Evolutionary conservation across 2,329 filamentous ascomycete genomes (phyloP).

Genomic region (Epichloe uncinata): DNA sequence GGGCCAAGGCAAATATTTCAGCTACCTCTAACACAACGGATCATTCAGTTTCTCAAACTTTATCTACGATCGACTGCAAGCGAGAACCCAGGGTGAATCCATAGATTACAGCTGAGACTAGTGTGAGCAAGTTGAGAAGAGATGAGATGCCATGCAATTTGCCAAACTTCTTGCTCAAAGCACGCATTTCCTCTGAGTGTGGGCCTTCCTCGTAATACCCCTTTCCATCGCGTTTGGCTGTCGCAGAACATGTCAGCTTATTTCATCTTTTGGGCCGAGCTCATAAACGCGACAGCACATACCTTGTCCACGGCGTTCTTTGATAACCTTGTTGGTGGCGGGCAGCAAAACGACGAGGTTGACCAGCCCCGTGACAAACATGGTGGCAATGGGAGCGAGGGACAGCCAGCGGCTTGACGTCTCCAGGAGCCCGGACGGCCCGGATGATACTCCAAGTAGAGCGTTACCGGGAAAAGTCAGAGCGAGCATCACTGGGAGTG

Average conservation of each 20-base stretch:
- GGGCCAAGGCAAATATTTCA: background rate
- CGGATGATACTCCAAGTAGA: slow-evolving; percentile 31
- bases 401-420: slow-evolving; percentile 49
- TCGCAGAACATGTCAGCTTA: slow-evolving; percentile 8
- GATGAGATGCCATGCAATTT: slow-evolving; percentile 72
- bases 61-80: slow-evolving; percentile 30
- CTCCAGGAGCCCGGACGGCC: slow-evolving; percentile 44
- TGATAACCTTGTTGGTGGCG: slow-evolving; percentile 60
- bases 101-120: slow-evolving; percentile 62
- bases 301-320: slow-evolving; percentile 68
- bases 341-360: slow-evolving; percentile 66
- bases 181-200: slow-evolving; percentile 73
- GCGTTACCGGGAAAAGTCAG: slow-evolving; percentile 64
- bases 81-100: slow-evolving; percentile 59
- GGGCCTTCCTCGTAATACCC: slow-evolving; percentile 66
- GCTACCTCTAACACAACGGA: background rate
- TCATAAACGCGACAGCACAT: slow-evolving; percentile 14
- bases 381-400: slow-evolving; percentile 53
- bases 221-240: slow-evolving; percentile 80
- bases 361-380: slow-evolving; percentile 54
- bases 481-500: slow-evolving; percentile 57
- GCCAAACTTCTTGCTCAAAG: slow-evolving; percentile 65
- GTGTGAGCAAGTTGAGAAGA: slow-evolving; percentile 59
- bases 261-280: background rate
- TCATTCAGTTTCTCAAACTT: background rate